Percentiles rank a stretch among this genome's conserved stretches.
phyloP scores from a whole-genome alignment of 345 rosid species.

The Eucalyptus cloeziana region DNA sequence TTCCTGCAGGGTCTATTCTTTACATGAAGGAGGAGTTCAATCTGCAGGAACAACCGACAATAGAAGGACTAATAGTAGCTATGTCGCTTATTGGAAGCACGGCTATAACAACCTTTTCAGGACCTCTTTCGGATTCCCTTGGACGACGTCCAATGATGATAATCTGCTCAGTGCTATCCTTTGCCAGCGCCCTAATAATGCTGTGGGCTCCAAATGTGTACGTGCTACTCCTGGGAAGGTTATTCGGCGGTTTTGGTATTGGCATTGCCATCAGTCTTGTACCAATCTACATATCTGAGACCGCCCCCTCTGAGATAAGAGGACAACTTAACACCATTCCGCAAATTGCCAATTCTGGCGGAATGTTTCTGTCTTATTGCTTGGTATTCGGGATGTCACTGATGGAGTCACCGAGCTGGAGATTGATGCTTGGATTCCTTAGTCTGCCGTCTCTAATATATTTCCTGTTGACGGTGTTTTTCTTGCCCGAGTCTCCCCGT shows the following conservation, averaged over 20 bases:
- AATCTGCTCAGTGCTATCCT: constrained; percentile 12
- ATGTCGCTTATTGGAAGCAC: constrained; percentile 22
- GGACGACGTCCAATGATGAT: constrained; percentile 29
- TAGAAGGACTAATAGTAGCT: constrained; percentile 32
- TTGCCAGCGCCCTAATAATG: constrained; percentile 13
- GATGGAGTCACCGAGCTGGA: constrained; percentile 23
- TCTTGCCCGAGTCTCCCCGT: constrained; percentile 29
- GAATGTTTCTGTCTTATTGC: constrained; percentile 27
- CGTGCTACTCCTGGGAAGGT: constrained; percentile 21
- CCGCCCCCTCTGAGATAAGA: constrained; percentile 27
- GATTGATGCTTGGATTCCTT: constrained; percentile 28
- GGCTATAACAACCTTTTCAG: constrained; percentile 12
- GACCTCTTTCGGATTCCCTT: constrained; percentile 12
- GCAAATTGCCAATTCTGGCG: constrained; percentile 19
- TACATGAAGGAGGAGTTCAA: constrained; percentile 27
- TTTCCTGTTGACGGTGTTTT: constrained; percentile 5
- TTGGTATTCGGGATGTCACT: constrained; percentile 25
- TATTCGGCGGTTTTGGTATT: constrained; percentile 16
- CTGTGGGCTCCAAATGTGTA: constrained; percentile 26
- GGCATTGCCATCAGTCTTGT: constrained; percentile 20
- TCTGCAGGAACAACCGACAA: constrained; percentile 13
- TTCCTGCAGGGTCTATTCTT: constrained; percentile 16
- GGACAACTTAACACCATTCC: constrained; percentile 27
- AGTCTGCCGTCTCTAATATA: constrained; percentile 11
- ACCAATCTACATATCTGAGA: constrained; percentile 30